Evolutionary conservation across 352 stramenopile genomes (phyloP).

Genomic region (Globisporangium cystogenes): DNA sequence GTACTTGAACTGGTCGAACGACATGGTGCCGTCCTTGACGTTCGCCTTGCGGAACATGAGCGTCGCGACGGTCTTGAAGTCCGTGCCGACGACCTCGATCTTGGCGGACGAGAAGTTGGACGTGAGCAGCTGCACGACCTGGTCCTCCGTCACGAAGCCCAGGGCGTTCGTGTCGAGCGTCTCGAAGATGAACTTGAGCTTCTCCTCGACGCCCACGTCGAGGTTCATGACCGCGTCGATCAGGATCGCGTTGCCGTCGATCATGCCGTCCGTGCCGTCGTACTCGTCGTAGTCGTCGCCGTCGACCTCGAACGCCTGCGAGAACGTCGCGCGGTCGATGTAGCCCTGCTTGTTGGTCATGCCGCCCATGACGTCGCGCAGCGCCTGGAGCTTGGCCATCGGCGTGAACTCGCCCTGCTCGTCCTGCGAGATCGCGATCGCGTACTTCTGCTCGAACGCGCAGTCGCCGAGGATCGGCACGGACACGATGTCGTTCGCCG

Average conservation of each 20-base stretch:
- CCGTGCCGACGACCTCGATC: conserved; percentile 67
- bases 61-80: conserved; percentile 54
- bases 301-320: conserved; percentile 62
- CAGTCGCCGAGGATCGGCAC: conserved; percentile 69
- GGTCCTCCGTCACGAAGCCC: conserved; percentile 49
- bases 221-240: conserved; percentile 81
- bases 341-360: conserved; percentile 60
- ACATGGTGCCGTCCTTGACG: conserved; percentile 54
- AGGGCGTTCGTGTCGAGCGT: conserved; percentile 55
- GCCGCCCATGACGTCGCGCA: conserved; percentile 69
- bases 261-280: conserved; percentile 36
- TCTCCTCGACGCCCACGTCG: conserved; percentile 65
- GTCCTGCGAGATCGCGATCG: conserved; percentile 57
- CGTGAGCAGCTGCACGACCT: conserved; percentile 58
- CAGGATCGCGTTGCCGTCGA: conserved; percentile 73
- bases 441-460: conserved; percentile 62
- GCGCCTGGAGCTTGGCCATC: conserved; percentile 55
- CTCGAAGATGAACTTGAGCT: conserved; percentile 83
- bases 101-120: conserved; percentile 72
- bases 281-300: conserved; percentile 53
- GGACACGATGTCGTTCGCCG: conserved; percentile 40
- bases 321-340: conserved; percentile 75
- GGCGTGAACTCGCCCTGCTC: conserved; percentile 27
- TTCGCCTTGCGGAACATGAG: conserved; percentile 72
- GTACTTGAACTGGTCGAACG: conserved; percentile 54